These are phyloP conservation scores for Didymella keratinophila DNA, from an alignment of 2,329 filamentous ascomycete genomes.

Conservation along the genomic window DNA sequence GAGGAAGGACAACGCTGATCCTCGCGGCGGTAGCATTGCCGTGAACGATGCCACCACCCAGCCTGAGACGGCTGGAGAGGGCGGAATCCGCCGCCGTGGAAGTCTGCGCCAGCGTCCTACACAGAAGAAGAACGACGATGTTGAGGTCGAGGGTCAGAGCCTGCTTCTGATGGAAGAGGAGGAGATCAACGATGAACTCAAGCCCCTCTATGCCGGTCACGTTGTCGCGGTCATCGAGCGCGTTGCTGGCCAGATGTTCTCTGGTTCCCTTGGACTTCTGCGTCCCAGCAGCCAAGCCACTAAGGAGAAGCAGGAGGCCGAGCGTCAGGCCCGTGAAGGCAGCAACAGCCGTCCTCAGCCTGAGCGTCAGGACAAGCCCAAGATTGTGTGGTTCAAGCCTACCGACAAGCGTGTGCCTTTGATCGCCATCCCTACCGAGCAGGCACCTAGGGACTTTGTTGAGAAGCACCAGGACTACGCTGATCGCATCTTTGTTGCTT, in stretches of 20 bases:
- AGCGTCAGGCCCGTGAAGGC: slow-evolving; percentile 89
- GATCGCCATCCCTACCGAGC: slow-evolving; percentile 97
- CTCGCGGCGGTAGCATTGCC: slow-evolving; percentile 78
- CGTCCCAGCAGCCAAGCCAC: slow-evolving; percentile 97
- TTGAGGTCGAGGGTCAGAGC: slow-evolving; percentile 97
- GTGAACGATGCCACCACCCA: slow-evolving; percentile 67
- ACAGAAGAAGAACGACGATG: slow-evolving; percentile 99
- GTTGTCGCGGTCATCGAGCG: slow-evolving; percentile 97
- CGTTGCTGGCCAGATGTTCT: slow-evolving; percentile 98
- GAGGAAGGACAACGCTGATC: slow-evolving; percentile 97
- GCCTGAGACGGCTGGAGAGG: slow-evolving; percentile 71
- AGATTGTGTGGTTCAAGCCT: slow-evolving; percentile 99
- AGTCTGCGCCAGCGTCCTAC: slow-evolving; percentile 96
- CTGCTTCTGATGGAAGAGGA: slow-evolving; percentile 96
- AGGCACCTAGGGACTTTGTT: slow-evolving; percentile 96
- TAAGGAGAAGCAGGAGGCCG: slow-evolving; percentile 98
- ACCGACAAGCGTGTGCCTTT: slow-evolving; percentile 98
- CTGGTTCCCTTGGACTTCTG: slow-evolving; percentile 89
- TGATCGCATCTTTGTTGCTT: slow-evolving; percentile 97
- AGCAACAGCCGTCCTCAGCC: slow-evolving; percentile 75
- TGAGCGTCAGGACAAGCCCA: slow-evolving; percentile 93
- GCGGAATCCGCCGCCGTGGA: slow-evolving; percentile 88
- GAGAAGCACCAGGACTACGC: slow-evolving; percentile 98
- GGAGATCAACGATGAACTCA: slow-evolving; percentile 97
- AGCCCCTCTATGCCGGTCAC: slow-evolving; percentile 95